Conservation (phyloP, 169 alveolate species). For the Perkinsus olseni region DNA sequence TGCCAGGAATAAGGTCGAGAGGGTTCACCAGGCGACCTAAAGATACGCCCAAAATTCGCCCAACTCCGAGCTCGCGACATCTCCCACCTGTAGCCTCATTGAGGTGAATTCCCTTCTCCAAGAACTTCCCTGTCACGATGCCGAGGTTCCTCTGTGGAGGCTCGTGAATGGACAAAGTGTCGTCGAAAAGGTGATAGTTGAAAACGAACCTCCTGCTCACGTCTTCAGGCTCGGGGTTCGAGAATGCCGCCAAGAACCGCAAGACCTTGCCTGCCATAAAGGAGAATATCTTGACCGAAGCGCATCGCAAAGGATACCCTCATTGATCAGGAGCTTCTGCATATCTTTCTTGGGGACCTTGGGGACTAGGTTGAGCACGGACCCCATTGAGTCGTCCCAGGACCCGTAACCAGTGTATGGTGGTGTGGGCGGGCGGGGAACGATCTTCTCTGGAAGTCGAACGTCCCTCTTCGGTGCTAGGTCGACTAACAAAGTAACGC, state of each 20-base stretch:
- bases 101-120: conserved; percentile 17
- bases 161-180: conserved; percentile 7
- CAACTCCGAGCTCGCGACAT: not conserved
- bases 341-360: conserved; percentile 19
- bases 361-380: conserved; percentile 12
- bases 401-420: conserved; percentile 27
- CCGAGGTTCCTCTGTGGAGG: conserved; percentile 8
- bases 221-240: not conserved
- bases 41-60: not conserved
- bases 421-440: conserved; percentile 23
- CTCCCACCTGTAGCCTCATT: conserved; percentile 10
- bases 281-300: not conserved
- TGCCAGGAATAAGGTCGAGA: not conserved
- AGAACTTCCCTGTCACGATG: conserved; percentile 20
- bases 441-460: conserved; percentile 11
- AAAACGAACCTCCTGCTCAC: conserved; percentile 7
- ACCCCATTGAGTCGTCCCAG: conserved; percentile 22
- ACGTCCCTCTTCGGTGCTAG: conserved; percentile 11
- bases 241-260: conserved; percentile 14
- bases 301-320: not conserved
- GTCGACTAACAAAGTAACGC: not conserved
- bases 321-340: conserved; percentile 19
- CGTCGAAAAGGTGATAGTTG: conserved; percentile 18
- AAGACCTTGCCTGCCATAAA: not conserved
- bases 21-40: not conserved